Conservation (phyloP, 2,329 filamentous ascomycete genomes). For the Basipetospora chlamydospora region DNA sequence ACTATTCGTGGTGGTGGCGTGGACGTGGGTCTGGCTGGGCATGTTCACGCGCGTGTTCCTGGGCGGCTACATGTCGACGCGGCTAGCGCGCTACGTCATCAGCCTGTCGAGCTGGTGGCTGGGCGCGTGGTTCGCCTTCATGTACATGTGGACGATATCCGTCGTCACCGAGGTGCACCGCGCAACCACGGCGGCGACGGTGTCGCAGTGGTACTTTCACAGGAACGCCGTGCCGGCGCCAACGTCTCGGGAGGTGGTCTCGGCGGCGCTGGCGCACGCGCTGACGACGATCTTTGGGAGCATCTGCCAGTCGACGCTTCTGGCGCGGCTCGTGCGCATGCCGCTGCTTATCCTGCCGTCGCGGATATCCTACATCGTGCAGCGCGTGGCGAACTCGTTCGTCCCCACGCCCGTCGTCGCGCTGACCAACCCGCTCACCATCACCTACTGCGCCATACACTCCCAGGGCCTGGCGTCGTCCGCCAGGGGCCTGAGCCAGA, state of each 20-base stretch:
- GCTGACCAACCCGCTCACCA: conserved; percentile 77
- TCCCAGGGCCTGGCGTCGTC: conserved; percentile 68
- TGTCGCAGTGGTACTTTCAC: conserved; percentile 99
- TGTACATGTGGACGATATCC: conserved; percentile 90
- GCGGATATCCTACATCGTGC: conserved; percentile 48
- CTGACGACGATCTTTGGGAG: conserved; percentile 81
- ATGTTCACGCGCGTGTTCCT: conserved; percentile 97
- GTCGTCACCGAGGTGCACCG: conserved; percentile 81
- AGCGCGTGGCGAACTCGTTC: conserved; percentile 62
- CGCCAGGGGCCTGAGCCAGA: conserved; percentile 64
- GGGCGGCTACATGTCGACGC: conserved; percentile 65
- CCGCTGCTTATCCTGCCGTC: conserved; percentile 74
- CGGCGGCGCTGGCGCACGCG: conserved; percentile 69
- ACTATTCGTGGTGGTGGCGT: conserved; percentile 60
- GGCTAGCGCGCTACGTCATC: conserved; percentile 56
- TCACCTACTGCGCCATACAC: conserved; percentile 90
- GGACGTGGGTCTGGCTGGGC: conserved; percentile 91
- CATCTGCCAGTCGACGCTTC: conserved; percentile 73
- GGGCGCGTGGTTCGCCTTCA: conserved; percentile 77
- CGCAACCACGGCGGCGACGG: conserved; percentile 81
- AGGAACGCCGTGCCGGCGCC: conserved; percentile 67
- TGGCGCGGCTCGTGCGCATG: conserved; percentile 67
- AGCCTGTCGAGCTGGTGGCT: conserved; percentile 88
- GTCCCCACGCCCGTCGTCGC: conserved; percentile 75
- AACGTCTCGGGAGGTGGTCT: conserved; percentile 66